phyloP scores from a whole-genome alignment of 768 basidiomycete species.

The Russula olivacea region DNA sequence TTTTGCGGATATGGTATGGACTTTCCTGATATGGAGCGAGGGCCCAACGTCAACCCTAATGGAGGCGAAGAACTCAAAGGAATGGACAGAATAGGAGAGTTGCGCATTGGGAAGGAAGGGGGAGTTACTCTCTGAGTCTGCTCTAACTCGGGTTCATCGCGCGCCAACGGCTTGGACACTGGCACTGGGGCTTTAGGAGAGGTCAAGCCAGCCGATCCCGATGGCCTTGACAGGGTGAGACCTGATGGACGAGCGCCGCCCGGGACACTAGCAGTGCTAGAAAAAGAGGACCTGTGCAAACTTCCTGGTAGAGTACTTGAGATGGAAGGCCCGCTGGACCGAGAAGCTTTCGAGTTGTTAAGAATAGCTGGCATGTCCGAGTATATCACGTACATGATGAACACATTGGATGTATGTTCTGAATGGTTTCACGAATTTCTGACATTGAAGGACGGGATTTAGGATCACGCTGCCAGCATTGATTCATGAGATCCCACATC shows the following conservation, averaged over 20 bases:
- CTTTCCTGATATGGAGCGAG: not conserved
- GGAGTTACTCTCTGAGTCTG: too few relatives aligned
- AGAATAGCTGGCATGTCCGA: too few relatives aligned
- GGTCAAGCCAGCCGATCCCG: too few relatives aligned
- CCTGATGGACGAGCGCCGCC: not conserved
- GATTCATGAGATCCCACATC: constrained; percentile 40
- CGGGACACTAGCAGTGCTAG: not conserved
- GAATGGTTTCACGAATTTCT: constrained; percentile 29
- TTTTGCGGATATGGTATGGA: constrained; percentile 2
- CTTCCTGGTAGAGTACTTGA: not conserved
- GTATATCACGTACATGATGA: too few relatives aligned
- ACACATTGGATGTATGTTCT: constrained; percentile 4
- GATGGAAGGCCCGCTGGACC: not conserved
- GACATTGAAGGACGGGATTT: constrained; percentile 37
- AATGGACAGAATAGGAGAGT: not conserved
- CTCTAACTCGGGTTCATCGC: too few relatives aligned
- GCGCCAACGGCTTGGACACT: too few relatives aligned
- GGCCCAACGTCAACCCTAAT: not conserved
- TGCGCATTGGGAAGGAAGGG: not conserved
- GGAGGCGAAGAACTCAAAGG: constrained; percentile 21
- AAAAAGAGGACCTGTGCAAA: not conserved
- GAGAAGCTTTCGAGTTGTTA: too few relatives aligned
- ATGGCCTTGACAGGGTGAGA: too few relatives aligned
- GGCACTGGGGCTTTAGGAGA: too few relatives aligned
- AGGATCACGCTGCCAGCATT: constrained; percentile 42